Evolutionary conservation across 148 eudicot species (phyloP).

Genomic region (Talinum fruticosum): DNA sequence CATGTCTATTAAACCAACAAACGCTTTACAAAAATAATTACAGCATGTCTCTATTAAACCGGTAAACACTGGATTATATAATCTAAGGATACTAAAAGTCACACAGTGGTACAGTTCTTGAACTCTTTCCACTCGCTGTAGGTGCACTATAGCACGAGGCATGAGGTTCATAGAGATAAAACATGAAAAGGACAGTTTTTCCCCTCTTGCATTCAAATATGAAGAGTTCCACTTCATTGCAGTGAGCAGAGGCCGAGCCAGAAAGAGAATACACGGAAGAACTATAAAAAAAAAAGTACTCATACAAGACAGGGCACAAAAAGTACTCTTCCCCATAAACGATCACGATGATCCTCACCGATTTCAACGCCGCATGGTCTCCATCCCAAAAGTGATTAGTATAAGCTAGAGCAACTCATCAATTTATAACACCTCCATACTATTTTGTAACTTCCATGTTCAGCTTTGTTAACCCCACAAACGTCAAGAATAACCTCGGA

Average conservation of each 20-base stretch:
- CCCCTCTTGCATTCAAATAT: background rate
- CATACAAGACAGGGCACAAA: background rate
- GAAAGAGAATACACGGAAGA: too few relatives aligned
- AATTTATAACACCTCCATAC: background rate
- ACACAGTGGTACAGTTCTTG: background rate
- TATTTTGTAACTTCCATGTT: background rate
- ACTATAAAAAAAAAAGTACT: background rate
- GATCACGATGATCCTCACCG: background rate
- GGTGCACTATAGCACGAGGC: background rate
- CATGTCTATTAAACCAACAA: background rate
- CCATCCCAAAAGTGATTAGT: background rate
- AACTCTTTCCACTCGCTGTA: background rate
- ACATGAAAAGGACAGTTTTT: too few relatives aligned
- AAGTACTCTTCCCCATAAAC: background rate
- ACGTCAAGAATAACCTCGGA: background rate
- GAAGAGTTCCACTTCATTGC: background rate
- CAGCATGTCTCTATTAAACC: too few relatives aligned
- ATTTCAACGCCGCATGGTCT: background rate
- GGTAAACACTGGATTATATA: too few relatives aligned
- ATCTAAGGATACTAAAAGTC: background rate
- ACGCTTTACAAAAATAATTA: background rate
- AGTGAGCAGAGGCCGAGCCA: too few relatives aligned
- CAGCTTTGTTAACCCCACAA: background rate
- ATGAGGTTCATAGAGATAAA: too few relatives aligned
- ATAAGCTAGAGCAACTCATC: background rate